Evolutionary conservation across 2,329 filamentous ascomycete species (phyloP).

Genomic region (Colletotrichum sp.): DNA sequence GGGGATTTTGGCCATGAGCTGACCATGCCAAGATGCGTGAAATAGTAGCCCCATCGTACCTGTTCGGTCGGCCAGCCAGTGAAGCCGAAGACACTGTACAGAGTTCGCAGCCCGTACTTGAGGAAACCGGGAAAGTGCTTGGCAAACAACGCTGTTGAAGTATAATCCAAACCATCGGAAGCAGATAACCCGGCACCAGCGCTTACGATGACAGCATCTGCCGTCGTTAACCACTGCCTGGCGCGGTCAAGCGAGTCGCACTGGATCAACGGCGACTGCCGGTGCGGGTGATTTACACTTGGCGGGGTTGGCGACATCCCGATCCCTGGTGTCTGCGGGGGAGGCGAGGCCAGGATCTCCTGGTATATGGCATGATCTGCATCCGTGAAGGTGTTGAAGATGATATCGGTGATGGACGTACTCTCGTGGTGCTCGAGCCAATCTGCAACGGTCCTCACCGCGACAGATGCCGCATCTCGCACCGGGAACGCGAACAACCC

Average conservation of each 20-base stretch:
- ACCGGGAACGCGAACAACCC: constrained; percentile 38
- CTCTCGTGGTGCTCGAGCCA: constrained; percentile 30
- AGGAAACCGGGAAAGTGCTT: constrained; percentile 33
- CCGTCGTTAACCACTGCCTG: constrained; percentile 28
- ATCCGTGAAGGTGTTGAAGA: constrained; percentile 37
- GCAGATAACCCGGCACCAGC: constrained; percentile 38
- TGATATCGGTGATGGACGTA: constrained; percentile 31
- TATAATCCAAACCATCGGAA: constrained; percentile 37
- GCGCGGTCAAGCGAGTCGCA: constrained; percentile 8
- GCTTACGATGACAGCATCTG: constrained; percentile 31
- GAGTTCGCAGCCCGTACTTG: constrained; percentile 28
- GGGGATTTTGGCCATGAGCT: constrained; percentile 29
- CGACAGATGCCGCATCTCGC: constrained; percentile 30
- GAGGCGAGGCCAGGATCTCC: constrained; percentile 4
- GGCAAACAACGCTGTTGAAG: constrained; percentile 31
- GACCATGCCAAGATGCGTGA: constrained; percentile 33
- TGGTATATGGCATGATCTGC: constrained; percentile 24
- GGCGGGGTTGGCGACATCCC: background rate
- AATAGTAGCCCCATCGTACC: constrained; percentile 37
- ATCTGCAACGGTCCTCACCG: constrained; percentile 24
- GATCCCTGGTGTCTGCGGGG: background rate
- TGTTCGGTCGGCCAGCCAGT: constrained; percentile 29
- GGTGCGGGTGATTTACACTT: background rate
- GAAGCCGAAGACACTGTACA: constrained; percentile 39
- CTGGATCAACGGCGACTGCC: background rate